These are phyloP conservation scores for Cystobasidium slooffiae DNA, from an alignment of 1,284 basidiomycete genomes.

Conservation along the genomic window DNA sequence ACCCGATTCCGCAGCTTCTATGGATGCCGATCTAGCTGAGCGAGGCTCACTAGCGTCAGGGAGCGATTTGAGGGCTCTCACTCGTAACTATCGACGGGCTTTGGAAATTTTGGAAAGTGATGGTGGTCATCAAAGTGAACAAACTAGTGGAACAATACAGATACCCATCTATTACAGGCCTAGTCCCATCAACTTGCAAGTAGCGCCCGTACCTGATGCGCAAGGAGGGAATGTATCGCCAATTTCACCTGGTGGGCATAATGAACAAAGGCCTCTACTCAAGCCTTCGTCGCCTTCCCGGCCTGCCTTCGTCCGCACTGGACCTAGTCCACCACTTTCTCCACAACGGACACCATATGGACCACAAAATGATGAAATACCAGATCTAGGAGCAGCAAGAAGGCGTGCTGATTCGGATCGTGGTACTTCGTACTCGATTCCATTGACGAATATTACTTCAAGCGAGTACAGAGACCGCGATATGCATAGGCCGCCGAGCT, in stretches of 20 bases:
- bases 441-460: constrained; percentile 36
- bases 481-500: constrained; percentile 33
- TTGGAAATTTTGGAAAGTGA: constrained; percentile 24
- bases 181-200: not conserved
- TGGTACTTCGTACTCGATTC: constrained; percentile 31
- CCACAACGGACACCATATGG: not conserved
- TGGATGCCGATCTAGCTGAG: constrained; percentile 27
- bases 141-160: not conserved
- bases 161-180: constrained; percentile 36
- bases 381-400: not conserved
- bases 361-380: not conserved
- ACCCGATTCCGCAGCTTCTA: not conserved
- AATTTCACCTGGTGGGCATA: not conserved
- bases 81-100: constrained; percentile 30
- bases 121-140: not conserved
- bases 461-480: constrained; percentile 38
- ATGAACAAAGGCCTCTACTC: not conserved
- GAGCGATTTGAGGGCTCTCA: constrained; percentile 27
- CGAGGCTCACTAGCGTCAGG: constrained; percentile 12
- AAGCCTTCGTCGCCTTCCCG: not conserved
- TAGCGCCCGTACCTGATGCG: not conserved
- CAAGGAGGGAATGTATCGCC: not conserved
- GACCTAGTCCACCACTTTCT: not conserved
- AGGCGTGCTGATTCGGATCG: constrained; percentile 33
- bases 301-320: not conserved